Percentiles rank a stretch among this genome's conserved stretches.
phyloP scores from a whole-genome alignment of 1,139 yeast species.

The Geotrichum fermentans region DNA sequence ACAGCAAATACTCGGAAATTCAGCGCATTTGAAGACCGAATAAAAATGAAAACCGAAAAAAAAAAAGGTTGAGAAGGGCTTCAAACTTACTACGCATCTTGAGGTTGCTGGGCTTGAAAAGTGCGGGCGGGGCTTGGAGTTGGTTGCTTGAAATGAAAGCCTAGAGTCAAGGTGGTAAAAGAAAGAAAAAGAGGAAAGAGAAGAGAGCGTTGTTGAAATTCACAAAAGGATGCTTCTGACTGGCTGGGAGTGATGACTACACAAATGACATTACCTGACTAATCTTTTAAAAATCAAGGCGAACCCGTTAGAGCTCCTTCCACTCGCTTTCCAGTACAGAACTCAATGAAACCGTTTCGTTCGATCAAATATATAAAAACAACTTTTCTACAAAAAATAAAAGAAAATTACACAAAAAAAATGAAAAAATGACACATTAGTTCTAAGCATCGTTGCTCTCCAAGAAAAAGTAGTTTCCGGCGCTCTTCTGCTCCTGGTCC shows the following conservation, averaged over 20 bases:
- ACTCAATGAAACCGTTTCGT: neutral
- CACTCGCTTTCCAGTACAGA: too few species aligned
- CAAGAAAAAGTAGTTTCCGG: constrained; percentile 93
- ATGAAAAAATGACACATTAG: neutral
- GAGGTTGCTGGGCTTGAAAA: too few species aligned
- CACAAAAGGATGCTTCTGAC: neutral
- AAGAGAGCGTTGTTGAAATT: too few species aligned
- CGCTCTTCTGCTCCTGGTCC: constrained; percentile 92
- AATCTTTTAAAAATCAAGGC: too few species aligned
- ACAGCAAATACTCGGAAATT: too few species aligned
- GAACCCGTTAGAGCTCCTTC: too few species aligned
- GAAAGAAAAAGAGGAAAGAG: neutral
- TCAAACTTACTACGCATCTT: too few species aligned
- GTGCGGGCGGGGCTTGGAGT: too few species aligned
- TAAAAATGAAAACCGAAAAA: too few species aligned
- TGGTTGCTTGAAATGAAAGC: too few species aligned
- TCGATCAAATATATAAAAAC: neutral
- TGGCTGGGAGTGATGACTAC: neutral
- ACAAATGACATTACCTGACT: neutral
- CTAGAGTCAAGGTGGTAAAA: neutral
- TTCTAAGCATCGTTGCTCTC: constrained; percentile 48
- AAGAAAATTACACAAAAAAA: constrained; percentile 3
- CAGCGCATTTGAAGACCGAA: too few species aligned
- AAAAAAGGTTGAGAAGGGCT: too few species aligned
- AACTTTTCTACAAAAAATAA: neutral